A percentile compares a stretch with the other conserved stretches of the same genome.
Conservation (phyloP, 371 early-diverging fungal genomes). For the Mortierella sp. region DNA sequence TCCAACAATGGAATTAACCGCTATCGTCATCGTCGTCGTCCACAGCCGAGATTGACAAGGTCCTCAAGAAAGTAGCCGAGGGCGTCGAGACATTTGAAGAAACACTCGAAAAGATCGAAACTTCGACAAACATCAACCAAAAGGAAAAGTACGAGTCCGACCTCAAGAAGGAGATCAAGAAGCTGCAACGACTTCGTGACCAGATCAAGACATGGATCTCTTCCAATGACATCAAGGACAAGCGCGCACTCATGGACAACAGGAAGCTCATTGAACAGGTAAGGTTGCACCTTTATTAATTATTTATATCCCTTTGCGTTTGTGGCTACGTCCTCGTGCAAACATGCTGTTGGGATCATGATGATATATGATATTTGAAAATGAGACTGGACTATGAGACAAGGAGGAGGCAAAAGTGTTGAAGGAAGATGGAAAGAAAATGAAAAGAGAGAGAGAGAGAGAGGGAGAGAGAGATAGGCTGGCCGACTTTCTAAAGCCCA, state of each 20-base stretch:
- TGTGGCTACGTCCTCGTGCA: neutral
- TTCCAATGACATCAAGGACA: slow-evolving; percentile 97
- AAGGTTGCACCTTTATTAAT: slow-evolving; percentile 3
- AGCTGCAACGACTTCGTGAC: slow-evolving; percentile 95
- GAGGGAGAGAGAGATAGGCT: no score
- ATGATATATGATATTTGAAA: neutral
- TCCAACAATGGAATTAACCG: neutral
- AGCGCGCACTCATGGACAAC: slow-evolving; percentile 88
- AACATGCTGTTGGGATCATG: neutral
- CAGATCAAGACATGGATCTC: slow-evolving; percentile 97
- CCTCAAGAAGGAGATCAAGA: slow-evolving; percentile 98
- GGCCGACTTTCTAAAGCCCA: no score
- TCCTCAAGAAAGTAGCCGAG: slow-evolving; percentile 95
- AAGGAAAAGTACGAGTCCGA: slow-evolving; percentile 97
- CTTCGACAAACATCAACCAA: slow-evolving; percentile 86
- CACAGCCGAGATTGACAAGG: slow-evolving; percentile 92
- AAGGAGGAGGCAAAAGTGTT: no score
- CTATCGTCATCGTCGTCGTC: neutral
- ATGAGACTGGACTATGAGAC: neutral
- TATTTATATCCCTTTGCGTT: neutral
- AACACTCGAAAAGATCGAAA: slow-evolving; percentile 90
- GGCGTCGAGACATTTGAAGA: slow-evolving; percentile 96
- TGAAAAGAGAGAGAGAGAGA: no score
- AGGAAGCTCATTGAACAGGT: slow-evolving; percentile 93
- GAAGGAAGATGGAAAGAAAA: no score